Evolutionary conservation across 2,329 filamentous ascomycete genomes (phyloP).

Genomic region (Trichoderma pleuroti): DNA sequence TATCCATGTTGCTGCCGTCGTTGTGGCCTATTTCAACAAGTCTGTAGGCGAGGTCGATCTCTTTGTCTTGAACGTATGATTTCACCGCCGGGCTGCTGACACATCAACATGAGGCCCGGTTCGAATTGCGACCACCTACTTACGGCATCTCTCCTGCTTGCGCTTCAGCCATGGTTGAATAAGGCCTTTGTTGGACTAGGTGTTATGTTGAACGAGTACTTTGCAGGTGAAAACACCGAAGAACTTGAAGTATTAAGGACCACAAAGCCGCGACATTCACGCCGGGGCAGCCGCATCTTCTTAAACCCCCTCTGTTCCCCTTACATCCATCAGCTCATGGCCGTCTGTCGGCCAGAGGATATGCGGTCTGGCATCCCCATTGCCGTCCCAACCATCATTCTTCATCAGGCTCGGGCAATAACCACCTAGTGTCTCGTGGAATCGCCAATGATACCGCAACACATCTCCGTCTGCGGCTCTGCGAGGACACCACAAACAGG

Average conservation of each 20-base stretch:
- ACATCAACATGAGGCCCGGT: background rate
- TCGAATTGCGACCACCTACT: background rate
- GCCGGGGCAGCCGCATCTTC: background rate
- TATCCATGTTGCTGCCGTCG: background rate
- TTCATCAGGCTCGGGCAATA: background rate
- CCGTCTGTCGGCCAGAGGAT: background rate
- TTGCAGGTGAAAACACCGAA: background rate
- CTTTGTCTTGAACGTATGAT: background rate
- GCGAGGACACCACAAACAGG: slow-evolving; percentile 19
- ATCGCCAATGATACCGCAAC: slow-evolving; percentile 29
- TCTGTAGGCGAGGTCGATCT: background rate
- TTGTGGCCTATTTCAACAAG: background rate
- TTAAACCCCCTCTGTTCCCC: background rate
- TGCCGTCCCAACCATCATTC: background rate
- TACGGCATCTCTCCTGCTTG: background rate
- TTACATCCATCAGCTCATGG: background rate
- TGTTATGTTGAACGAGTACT: background rate
- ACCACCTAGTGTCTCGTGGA: background rate
- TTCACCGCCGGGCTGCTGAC: background rate
- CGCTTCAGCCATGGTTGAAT: background rate
- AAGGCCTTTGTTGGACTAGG: background rate
- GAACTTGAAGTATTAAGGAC: background rate
- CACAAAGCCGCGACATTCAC: background rate
- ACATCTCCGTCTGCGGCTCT: slow-evolving; percentile 30
- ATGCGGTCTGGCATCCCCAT: background rate